Evolutionary conservation across 352 stramenopile species (phyloP).

Genomic region (Phytophthora pisi): DNA sequence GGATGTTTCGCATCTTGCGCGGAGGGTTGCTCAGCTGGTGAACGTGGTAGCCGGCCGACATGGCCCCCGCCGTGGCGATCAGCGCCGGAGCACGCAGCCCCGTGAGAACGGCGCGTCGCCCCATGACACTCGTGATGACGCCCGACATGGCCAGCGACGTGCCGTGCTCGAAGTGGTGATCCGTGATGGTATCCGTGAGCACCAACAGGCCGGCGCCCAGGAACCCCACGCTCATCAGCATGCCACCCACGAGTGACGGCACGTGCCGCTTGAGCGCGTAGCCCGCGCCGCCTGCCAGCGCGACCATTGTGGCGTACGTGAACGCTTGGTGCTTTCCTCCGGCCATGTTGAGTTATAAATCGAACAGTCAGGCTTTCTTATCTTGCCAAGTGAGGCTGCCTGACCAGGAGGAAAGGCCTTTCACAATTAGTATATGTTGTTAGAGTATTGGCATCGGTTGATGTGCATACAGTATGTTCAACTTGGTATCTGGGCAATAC

Average conservation of each 20-base stretch:
- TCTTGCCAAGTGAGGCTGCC: background rate
- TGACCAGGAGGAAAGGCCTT: background rate
- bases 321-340: constrained; percentile 71
- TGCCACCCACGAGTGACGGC: constrained; percentile 72
- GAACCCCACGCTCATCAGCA: constrained; percentile 65
- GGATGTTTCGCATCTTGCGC: constrained; percentile 60
- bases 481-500: background rate
- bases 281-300: constrained; percentile 59
- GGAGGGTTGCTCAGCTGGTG: constrained; percentile 70
- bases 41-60: constrained; percentile 74
- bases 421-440: constrained; percentile 11
- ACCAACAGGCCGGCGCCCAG: constrained; percentile 70
- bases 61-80: constrained; percentile 53
- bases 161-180: constrained; percentile 73
- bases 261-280: constrained; percentile 69
- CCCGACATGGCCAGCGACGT: constrained; percentile 75
- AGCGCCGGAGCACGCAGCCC: constrained; percentile 45
- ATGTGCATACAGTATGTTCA: background rate
- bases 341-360: constrained; percentile 17
- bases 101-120: constrained; percentile 52
- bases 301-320: constrained; percentile 71
- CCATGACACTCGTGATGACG: constrained; percentile 68
- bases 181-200: constrained; percentile 70
- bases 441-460: background rate
- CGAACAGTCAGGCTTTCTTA: too few species aligned